These are phyloP conservation scores for Epithele typhae DNA, from an alignment of 768 basidiomycete species.

Conservation along the genomic window DNA sequence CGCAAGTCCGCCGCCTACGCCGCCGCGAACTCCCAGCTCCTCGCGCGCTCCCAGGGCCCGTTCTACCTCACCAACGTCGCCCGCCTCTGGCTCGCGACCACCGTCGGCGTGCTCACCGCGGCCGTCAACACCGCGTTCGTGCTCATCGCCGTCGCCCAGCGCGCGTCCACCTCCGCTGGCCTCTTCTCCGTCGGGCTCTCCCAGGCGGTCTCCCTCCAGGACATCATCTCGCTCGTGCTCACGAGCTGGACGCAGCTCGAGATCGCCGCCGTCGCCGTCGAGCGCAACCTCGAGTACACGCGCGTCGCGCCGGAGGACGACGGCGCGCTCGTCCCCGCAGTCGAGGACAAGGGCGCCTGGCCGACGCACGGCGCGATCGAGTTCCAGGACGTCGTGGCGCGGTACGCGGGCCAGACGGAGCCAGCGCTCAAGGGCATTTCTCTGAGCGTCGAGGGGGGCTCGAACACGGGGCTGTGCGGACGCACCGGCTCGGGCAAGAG, in stretches of 20 bases:
- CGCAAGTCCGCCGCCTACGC: background rate
- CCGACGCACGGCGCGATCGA: background rate
- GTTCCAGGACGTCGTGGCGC: background rate
- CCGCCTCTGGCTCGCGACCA: background rate
- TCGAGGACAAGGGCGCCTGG: background rate
- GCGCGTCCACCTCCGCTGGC: background rate
- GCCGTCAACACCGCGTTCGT: background rate
- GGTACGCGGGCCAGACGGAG: background rate
- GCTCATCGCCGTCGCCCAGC: background rate
- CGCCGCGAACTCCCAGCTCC: background rate
- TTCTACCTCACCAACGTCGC: background rate
- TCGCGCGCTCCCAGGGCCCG: background rate
- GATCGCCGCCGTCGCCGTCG: background rate
- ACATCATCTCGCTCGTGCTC: background rate
- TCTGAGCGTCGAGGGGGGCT: background rate
- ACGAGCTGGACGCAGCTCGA: background rate
- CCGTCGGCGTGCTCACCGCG: background rate
- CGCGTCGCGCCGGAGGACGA: background rate
- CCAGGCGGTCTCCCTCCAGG: background rate
- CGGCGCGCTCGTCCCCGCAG: background rate
- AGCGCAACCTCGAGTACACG: background rate
- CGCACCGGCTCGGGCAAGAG: conserved; percentile 64
- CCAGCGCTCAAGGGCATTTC: background rate
- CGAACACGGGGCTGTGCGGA: background rate
- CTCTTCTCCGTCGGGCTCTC: background rate